Percentiles rank a stretch among this genome's conserved stretches.
These are phyloP conservation scores for Collybia sordida DNA, from an alignment of 768 basidiomycete species.

Conservation along the genomic window DNA sequence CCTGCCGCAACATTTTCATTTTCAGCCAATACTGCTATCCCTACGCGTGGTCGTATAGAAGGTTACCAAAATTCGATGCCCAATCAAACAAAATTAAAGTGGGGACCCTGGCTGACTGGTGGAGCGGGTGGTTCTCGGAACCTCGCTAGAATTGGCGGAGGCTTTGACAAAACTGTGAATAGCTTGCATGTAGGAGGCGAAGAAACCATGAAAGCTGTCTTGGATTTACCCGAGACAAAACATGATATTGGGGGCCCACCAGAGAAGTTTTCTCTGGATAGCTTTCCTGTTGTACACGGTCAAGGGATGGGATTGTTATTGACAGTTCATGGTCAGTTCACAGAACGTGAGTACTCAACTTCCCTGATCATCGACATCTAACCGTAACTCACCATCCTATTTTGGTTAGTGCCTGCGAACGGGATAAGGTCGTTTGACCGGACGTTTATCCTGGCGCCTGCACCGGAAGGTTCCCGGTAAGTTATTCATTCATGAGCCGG, in stretches of 20 bases:
- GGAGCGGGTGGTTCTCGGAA: constrained; percentile 73
- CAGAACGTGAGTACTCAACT: constrained; percentile 64
- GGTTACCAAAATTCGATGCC: constrained; percentile 71
- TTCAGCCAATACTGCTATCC: constrained; percentile 82
- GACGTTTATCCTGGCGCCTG: constrained; percentile 83
- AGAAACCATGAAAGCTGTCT: constrained; percentile 57
- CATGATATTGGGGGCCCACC: constrained; percentile 81
- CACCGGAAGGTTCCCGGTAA: constrained; percentile 80
- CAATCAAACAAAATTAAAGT: constrained; percentile 80
- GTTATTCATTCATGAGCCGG: constrained; percentile 28
- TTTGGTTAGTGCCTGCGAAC: constrained; percentile 38
- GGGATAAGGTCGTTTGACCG: constrained; percentile 93
- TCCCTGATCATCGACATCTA: neutral
- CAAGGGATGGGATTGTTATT: constrained; percentile 63
- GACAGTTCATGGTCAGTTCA: constrained; percentile 87
- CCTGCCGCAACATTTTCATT: constrained; percentile 90
- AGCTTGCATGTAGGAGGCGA: constrained; percentile 75
- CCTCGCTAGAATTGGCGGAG: constrained; percentile 61
- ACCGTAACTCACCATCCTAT: constrained; percentile 2
- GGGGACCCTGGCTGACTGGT: constrained; percentile 65
- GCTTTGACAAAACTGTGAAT: constrained; percentile 58
- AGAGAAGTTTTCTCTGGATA: constrained; percentile 85
- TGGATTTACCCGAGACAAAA: constrained; percentile 68
- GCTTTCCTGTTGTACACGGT: constrained; percentile 73
- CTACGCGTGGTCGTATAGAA: constrained; percentile 71